Evolutionary conservation across 2,329 filamentous ascomycete genomes (phyloP).

Genomic region (Conoideocrella luteorostrata): DNA sequence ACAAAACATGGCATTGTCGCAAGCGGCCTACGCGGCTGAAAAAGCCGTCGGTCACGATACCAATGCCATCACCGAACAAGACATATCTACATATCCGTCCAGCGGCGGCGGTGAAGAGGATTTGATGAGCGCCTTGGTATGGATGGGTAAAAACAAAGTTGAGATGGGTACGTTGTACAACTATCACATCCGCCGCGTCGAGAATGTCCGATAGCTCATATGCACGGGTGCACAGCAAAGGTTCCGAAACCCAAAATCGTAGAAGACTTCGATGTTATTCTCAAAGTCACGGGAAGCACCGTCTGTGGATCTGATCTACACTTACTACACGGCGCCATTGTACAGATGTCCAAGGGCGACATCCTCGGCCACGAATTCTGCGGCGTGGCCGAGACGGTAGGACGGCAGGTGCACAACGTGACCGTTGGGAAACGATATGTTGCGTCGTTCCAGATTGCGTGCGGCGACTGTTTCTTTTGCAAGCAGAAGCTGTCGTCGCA

Average conservation of each 20-base stretch:
- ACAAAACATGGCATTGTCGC: slow-evolving; percentile 25
- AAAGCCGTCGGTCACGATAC: slow-evolving; percentile 61
- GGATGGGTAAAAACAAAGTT: slow-evolving; percentile 77
- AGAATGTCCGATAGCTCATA: no score
- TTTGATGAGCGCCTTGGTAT: slow-evolving; percentile 74
- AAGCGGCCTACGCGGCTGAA: slow-evolving; percentile 63
- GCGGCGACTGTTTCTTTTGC: slow-evolving; percentile 68
- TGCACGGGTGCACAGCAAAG: slow-evolving; percentile 43
- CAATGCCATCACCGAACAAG: slow-evolving; percentile 59
- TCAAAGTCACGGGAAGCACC: slow-evolving; percentile 64
- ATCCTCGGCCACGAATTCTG: slow-evolving; percentile 61
- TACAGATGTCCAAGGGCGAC: slow-evolving; percentile 57
- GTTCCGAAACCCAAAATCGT: slow-evolving; percentile 65
- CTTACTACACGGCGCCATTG: slow-evolving; percentile 47
- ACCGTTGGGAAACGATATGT: slow-evolving; percentile 65
- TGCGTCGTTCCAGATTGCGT: slow-evolving; percentile 80
- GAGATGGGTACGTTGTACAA: slow-evolving; percentile 46
- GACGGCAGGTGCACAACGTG: slow-evolving; percentile 46
- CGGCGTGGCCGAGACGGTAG: slow-evolving; percentile 49
- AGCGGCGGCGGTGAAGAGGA: slow-evolving; percentile 42
- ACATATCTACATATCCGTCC: slow-evolving; percentile 56
- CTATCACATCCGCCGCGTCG: background rate
- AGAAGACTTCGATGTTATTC: slow-evolving; percentile 69
- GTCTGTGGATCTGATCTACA: slow-evolving; percentile 55
- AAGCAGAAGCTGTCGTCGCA: slow-evolving; percentile 70